Conservation (phyloP, 257 asterid species). For the Scutellaria baicalensis region DNA sequence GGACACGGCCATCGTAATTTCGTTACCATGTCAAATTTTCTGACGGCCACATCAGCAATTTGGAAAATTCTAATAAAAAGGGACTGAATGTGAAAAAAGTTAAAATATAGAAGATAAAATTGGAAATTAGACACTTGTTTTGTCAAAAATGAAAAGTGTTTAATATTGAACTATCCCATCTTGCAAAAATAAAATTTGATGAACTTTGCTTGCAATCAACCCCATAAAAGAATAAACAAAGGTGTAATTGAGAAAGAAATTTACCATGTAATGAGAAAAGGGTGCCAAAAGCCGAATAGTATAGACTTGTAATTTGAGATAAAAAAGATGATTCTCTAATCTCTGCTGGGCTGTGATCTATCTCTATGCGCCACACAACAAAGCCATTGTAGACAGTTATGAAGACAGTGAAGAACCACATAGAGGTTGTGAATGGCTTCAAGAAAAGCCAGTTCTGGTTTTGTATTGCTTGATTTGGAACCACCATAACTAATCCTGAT, state of each 20-base stretch:
- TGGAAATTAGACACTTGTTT: no score
- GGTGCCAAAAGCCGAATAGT: conserved; percentile 28
- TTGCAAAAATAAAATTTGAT: no score
- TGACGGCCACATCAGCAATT: no score
- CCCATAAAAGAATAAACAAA: no score
- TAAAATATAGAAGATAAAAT: no score
- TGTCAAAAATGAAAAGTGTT: no score
- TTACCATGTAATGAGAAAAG: conserved; percentile 21
- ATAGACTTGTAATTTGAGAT: conserved; percentile 21
- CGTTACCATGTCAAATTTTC: no score
- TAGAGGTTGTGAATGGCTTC: conserved; percentile 39
- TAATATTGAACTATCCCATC: no score
- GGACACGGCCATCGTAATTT: no score
- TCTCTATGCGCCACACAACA: conserved; percentile 37
- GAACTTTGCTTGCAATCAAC: no score
- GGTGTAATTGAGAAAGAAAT: neutral
- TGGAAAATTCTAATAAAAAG: no score
- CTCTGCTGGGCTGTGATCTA: conserved; percentile 14
- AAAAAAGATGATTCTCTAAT: conserved; percentile 15
- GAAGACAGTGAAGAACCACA: conserved; percentile 29
- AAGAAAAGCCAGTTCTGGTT: conserved; percentile 25
- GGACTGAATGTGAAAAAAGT: no score
- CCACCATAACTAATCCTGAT: conserved; percentile 36
- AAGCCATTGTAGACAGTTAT: conserved; percentile 27
- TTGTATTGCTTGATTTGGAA: conserved; percentile 19